Conservation (phyloP, 352 stramenopile genomes). For the Phytophthora pinifolia region DNA sequence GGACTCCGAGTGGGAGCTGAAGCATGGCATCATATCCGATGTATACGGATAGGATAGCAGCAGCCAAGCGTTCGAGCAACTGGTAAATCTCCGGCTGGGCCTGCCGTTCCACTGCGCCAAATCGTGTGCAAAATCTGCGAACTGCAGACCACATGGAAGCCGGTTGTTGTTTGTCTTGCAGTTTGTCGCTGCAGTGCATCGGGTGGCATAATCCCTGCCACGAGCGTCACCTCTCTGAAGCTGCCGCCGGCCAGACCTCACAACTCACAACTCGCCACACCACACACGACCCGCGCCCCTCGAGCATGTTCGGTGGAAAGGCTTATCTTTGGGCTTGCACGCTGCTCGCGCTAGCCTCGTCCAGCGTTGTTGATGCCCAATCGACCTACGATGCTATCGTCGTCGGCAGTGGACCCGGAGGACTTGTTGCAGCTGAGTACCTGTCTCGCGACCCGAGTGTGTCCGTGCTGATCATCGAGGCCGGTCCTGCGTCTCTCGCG, state of each 20-base stretch:
- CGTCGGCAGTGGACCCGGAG: constrained; percentile 57
- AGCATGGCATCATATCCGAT: too few relatives aligned
- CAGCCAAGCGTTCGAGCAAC: too few relatives aligned
- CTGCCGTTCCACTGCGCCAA: constrained; percentile 17
- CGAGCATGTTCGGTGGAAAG: constrained; percentile 25
- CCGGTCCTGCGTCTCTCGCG: constrained; percentile 42
- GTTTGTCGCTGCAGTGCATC: too few relatives aligned
- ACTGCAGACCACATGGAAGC: constrained; percentile 9
- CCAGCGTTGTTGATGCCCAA: constrained; percentile 24
- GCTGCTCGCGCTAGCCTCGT: constrained; percentile 20
- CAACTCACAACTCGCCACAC: constrained; percentile 1
- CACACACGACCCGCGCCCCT: constrained; percentile 4
- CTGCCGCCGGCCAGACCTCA: constrained; percentile 1
- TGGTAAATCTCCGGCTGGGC: constrained; percentile 12
- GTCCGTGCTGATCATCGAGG: constrained; percentile 64
- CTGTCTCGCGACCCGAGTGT: constrained; percentile 52
- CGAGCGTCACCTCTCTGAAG: too few relatives aligned
- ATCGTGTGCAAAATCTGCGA: constrained; percentile 6
- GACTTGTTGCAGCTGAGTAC: constrained; percentile 62
- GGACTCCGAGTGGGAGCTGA: too few relatives aligned
- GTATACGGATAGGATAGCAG: too few relatives aligned
- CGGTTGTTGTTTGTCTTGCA: background rate
- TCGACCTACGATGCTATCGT: constrained; percentile 56
- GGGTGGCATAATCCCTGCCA: constrained; percentile 3
- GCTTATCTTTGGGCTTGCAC: constrained; percentile 27